Base-by-base conservation (phyloP, 1,284 basidiomycete species). In the Naganishia sp. region DNA sequence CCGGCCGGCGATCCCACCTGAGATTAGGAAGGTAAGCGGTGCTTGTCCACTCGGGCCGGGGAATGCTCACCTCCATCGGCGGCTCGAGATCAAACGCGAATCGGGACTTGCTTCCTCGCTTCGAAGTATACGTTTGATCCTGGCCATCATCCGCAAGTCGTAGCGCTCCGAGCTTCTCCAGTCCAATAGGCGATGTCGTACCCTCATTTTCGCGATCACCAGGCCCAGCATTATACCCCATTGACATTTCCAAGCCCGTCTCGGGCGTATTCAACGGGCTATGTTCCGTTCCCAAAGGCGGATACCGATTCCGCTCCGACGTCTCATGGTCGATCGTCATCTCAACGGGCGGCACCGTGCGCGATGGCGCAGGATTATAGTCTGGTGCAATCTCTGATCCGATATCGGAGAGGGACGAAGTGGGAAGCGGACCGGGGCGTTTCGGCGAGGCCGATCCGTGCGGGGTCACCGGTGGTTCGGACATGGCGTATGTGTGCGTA, bases 1-100 rank as follows among this genome's bases (percentile, higher is more conserved):
- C 58, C 58, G 17, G 35, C 58, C 42, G 58, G 58, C 18, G 58
- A 61, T 17, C 41, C 58, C 9, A 61, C 47, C 58, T 61, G 18
- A 18, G 0, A 18, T 2, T 2, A 41, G 13, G 10, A 3, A 2
- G 21, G 18, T 18, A 1, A 54, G 13, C 3, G 23, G 21, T 18
- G 32, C 11, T 39, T 17, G 15, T 7, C 18, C 5, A 9, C 6
- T 32, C 25, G 23, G 6, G 25, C 31, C 31, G 13, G 23, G 9
- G 31, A 31, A 17, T 15, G 42, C 58, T 51, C 47, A 61, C 58
- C 18, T 51, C 58, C 58, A 61, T 61, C 17, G 58, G 58, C 10
- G 21, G 35, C 41, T 50, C 58, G n/a, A 50, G 58, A 21, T 46
- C 55, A 21, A 57, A 46, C 10, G 58, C 47, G 49, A 61, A 51